A percentile compares a stretch with the other conserved stretches of the same genome.
Evolutionary conservation across 225 moss, liverwort and hornwort species (phyloP).

Genomic region (Takakia lepidozioides): DNA sequence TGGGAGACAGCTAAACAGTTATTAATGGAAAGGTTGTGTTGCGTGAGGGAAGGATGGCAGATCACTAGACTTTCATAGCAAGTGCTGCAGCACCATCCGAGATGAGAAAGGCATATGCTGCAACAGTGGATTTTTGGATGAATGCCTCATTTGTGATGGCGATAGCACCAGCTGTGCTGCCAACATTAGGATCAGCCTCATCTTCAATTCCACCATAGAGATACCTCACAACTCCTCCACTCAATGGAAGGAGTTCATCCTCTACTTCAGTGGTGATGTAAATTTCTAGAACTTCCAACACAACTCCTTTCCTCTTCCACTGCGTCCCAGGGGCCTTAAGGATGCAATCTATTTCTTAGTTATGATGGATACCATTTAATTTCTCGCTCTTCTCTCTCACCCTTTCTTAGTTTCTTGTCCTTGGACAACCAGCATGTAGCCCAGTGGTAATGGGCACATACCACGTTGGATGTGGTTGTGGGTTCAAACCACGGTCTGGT

Average conservation of each 20-base stretch:
- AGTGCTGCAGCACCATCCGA: constrained; percentile 71
- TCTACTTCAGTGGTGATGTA: constrained; percentile 33
- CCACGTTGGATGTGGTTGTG: too few relatives aligned
- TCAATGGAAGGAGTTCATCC: constrained; percentile 60
- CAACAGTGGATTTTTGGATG: constrained; percentile 68
- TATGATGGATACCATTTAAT: too few relatives aligned
- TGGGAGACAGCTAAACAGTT: too few relatives aligned
- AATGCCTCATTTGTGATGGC: constrained; percentile 83
- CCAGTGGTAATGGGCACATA: too few relatives aligned
- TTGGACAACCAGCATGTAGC: too few relatives aligned
- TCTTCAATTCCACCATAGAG: constrained; percentile 43
- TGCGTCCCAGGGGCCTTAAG: too few relatives aligned
- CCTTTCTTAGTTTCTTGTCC: too few relatives aligned
- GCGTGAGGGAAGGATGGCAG: constrained; percentile 17
- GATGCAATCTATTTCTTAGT: too few relatives aligned
- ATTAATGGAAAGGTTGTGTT: neutral
- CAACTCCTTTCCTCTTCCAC: too few relatives aligned
- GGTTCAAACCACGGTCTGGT: too few relatives aligned
- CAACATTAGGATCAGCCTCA: constrained; percentile 44
- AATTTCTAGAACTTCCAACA: neutral
- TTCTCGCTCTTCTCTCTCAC: too few relatives aligned
- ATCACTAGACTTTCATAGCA: constrained; percentile 69
- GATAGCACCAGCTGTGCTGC: constrained; percentile 81
- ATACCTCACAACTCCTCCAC: constrained; percentile 32
- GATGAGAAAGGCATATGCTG: constrained; percentile 97